A percentile compares a stretch with the other conserved stretches of the same genome.
phyloP scores from a whole-genome alignment of 768 basidiomycete genomes.

The Cystobasidium tubakii region DNA sequence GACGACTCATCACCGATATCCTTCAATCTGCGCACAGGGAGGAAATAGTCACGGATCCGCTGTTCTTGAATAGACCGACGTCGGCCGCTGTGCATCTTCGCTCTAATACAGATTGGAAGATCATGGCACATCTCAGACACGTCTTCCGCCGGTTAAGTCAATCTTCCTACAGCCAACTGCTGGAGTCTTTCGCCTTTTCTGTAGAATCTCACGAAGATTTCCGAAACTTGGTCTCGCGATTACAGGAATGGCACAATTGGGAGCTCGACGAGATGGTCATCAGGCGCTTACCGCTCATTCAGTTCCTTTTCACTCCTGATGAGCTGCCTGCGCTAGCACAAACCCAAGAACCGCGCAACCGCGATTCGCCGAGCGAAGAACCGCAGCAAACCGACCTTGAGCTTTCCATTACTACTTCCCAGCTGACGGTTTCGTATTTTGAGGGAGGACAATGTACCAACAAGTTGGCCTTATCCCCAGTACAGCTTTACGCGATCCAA shows the following conservation, averaged over 20 bases:
- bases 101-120: slow-evolving; percentile 64
- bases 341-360: neutral
- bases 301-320: neutral
- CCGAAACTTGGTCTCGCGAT: neutral
- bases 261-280: slow-evolving; percentile 37
- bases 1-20: slow-evolving; percentile 35
- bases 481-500: neutral
- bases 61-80: slow-evolving; percentile 77
- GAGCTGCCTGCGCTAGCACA: neutral
- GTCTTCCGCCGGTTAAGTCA: slow-evolving; percentile 55
- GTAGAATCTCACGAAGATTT: neutral
- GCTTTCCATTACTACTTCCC: neutral
- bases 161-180: slow-evolving; percentile 37
- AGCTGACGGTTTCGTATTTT: neutral
- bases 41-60: slow-evolving; percentile 55
- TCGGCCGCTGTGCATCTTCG: slow-evolving; percentile 62
- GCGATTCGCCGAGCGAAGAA: neutral
- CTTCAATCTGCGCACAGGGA: slow-evolving; percentile 25
- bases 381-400: neutral
- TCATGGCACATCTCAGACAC: slow-evolving; percentile 71
- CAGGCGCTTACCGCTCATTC: slow-evolving; percentile 13
- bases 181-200: neutral
- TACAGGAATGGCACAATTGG: slow-evolving; percentile 32
- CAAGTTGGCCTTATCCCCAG: neutral
- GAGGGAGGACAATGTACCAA: slow-evolving; percentile 10